phyloP scores from a whole-genome alignment of 257 asterid species.

The Petunia axillaris region DNA sequence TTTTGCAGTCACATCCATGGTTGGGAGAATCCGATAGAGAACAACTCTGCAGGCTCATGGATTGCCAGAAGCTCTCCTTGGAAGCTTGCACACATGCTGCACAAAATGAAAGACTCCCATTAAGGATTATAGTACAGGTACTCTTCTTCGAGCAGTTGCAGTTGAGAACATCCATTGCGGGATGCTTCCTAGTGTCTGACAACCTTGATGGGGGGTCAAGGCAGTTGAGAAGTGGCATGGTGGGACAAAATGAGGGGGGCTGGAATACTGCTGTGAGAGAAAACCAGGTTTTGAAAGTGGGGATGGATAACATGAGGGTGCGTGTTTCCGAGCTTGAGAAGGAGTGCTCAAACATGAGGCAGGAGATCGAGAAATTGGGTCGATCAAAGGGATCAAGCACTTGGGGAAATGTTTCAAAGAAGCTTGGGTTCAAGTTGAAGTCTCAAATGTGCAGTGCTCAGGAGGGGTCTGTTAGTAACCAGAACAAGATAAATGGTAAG shows the following conservation, averaged over 20 bases:
- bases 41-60: conserved; percentile 89
- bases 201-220: conserved; percentile 92
- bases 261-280: conserved; percentile 85
- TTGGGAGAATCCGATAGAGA: conserved; percentile 83
- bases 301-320: conserved; percentile 94
- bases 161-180: conserved; percentile 86
- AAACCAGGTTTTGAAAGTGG: conserved; percentile 94
- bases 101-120: conserved; percentile 87
- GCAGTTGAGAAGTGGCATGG: conserved; percentile 78
- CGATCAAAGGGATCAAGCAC: conserved; percentile 59
- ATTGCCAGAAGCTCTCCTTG: conserved; percentile 95
- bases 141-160: conserved; percentile 98
- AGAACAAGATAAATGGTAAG: conserved; percentile 44
- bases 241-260: conserved; percentile 60
- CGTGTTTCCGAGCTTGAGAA: conserved; percentile 93
- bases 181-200: conserved; percentile 92
- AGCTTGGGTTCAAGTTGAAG: conserved; percentile 74
- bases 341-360: conserved; percentile 87
- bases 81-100: conserved; percentile 99
- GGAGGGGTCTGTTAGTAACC: conserved; percentile 90
- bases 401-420: conserved; percentile 82
- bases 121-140: conserved; percentile 86
- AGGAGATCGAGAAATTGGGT: conserved; percentile 84
- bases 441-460: conserved; percentile 98
- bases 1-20: conserved; percentile 95